Conservation (phyloP, 345 rosid genomes). For the Hirschfeldia incana region DNA sequence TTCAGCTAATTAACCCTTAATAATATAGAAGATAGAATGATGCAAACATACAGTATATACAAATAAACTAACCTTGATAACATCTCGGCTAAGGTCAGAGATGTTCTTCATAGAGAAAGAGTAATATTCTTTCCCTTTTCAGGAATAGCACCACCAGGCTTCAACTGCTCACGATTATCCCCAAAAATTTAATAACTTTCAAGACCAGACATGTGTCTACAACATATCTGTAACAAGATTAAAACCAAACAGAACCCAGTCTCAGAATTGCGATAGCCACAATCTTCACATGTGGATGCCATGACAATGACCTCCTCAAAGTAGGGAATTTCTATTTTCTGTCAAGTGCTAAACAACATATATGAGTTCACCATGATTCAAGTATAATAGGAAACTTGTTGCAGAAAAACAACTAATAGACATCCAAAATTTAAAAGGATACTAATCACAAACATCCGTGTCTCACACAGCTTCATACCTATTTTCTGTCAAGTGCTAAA, state of each 20-base stretch:
- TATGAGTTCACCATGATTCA: constrained; percentile 15
- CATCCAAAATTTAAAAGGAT: constrained; percentile 48
- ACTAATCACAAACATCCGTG: constrained; percentile 54
- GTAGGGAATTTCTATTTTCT: constrained; percentile 73
- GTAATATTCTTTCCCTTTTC: constrained; percentile 78
- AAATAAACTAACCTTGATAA: constrained; percentile 64
- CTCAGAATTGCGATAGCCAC: constrained; percentile 98
- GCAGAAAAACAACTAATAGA: too few relatives aligned
- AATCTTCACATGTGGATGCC: constrained; percentile 85
- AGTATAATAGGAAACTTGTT: background rate
- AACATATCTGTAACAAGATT: background rate
- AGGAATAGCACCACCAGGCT: constrained; percentile 87
- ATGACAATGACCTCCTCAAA: constrained; percentile 97
- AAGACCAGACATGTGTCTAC: constrained; percentile 5
- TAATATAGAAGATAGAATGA: too few relatives aligned
- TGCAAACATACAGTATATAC: too few relatives aligned
- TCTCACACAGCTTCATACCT: constrained; percentile 43
- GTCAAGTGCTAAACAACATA: constrained; percentile 48
- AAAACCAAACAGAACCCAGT: constrained; percentile 43
- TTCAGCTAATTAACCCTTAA: too few relatives aligned
- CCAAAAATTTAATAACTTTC: constrained; percentile 6
- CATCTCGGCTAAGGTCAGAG: constrained; percentile 82
- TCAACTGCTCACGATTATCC: constrained; percentile 54
- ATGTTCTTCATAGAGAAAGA: constrained; percentile 54
- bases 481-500: too few relatives aligned